Percentiles rank a stretch among this genome's conserved stretches.
These are phyloP conservation scores for Stachybotrys chlorohalonatus DNA, from an alignment of 2,329 filamentous ascomycete species.

Conservation along the genomic window DNA sequence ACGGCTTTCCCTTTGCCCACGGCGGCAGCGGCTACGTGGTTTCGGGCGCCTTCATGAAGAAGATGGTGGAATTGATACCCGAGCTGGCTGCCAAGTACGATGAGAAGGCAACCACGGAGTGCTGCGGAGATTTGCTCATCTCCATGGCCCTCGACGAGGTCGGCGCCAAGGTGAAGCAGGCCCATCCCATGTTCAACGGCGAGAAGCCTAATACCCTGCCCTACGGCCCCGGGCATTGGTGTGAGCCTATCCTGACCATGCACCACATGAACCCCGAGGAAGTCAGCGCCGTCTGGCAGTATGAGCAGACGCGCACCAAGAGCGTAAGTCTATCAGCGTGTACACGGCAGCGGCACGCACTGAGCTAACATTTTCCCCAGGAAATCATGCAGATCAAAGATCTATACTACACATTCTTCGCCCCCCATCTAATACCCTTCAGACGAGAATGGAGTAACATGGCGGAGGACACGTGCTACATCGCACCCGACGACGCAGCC, in stretches of 20 bases:
- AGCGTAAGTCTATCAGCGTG: slow-evolving; percentile 20
- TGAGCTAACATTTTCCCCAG: slow-evolving; percentile 13
- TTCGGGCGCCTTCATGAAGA: slow-evolving; percentile 41
- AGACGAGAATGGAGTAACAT: slow-evolving; percentile 45
- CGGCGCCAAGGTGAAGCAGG: slow-evolving; percentile 30
- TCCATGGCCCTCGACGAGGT: slow-evolving; percentile 37
- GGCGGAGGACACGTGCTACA: slow-evolving; percentile 37
- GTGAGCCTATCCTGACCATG: slow-evolving; percentile 48
- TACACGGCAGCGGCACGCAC: neutral
- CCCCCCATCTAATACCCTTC: slow-evolving; percentile 28
- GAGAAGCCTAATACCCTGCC: slow-evolving; percentile 44
- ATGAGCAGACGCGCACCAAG: slow-evolving; percentile 37
- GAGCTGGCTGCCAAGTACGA: slow-evolving; percentile 38
- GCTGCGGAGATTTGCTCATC: slow-evolving; percentile 44
- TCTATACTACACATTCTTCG: slow-evolving; percentile 39
- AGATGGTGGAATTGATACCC: slow-evolving; percentile 32
- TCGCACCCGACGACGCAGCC: slow-evolving; percentile 25
- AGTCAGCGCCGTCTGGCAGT: slow-evolving; percentile 42
- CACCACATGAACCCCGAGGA: slow-evolving; percentile 45
- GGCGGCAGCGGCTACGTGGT: slow-evolving; percentile 49
- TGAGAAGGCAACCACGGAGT: slow-evolving; percentile 29
- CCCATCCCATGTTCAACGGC: slow-evolving; percentile 45
- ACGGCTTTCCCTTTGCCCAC: slow-evolving; percentile 40
- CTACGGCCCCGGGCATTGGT: slow-evolving; percentile 41
- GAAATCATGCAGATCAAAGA: slow-evolving; percentile 36